phyloP scores from a whole-genome alignment of 73 alveolate species.

The Effrenium voratum region DNA sequence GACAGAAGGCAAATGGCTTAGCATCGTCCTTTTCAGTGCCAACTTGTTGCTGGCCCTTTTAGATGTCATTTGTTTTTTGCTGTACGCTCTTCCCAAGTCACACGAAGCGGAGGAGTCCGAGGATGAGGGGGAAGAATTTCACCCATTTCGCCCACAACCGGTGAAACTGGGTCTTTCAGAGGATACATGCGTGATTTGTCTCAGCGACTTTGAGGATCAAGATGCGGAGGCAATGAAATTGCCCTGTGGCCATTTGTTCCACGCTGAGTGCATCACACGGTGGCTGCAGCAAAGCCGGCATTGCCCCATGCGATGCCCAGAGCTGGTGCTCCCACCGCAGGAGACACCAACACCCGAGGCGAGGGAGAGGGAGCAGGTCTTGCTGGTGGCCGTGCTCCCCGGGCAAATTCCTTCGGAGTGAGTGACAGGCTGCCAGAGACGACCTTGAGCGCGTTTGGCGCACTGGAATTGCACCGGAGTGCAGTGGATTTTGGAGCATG shows the following conservation, averaged over 20 bases:
- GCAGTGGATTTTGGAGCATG: neutral
- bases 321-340: slow-evolving; percentile 25
- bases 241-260: slow-evolving; percentile 61
- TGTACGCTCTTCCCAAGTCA: too few species aligned
- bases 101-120: too few species aligned
- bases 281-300: slow-evolving; percentile 76
- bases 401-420: neutral
- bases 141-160: neutral
- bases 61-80: too few species aligned
- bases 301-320: slow-evolving; percentile 92
- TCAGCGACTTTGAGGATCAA: slow-evolving; percentile 51
- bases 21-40: too few species aligned
- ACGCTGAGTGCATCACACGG: slow-evolving; percentile 45
- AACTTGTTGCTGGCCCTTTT: too few species aligned
- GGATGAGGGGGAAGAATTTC: too few species aligned
- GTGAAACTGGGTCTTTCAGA: slow-evolving; percentile 15
- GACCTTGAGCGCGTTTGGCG: neutral
- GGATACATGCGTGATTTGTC: slow-evolving; percentile 76
- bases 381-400: neutral
- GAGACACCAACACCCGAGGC: too few species aligned
- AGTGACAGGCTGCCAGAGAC: neutral
- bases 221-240: neutral
- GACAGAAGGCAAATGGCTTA: neutral
- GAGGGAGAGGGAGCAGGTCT: too few species aligned
- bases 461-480: neutral